Percentiles rank a stretch among this genome's conserved stretches.
These are phyloP conservation scores for Trametes sp. DNA, from an alignment of 1,284 basidiomycete genomes.

Conservation along the genomic window DNA sequence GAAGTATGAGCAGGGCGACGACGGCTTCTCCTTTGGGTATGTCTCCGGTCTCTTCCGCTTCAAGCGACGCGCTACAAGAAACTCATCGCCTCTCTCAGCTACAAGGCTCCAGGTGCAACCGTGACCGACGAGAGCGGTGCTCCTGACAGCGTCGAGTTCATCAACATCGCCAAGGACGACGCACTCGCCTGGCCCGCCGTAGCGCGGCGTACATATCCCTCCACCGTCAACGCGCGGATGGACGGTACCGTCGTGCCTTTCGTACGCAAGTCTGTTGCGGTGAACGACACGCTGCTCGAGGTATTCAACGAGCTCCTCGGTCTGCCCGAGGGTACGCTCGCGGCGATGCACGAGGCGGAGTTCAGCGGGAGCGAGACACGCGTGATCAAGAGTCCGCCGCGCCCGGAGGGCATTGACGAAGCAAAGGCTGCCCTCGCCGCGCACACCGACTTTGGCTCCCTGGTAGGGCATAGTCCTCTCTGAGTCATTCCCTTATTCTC, in stretches of 20 bases:
- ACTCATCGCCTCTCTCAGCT: too few relatives aligned
- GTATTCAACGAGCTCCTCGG: slow-evolving; percentile 43
- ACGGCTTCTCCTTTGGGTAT: slow-evolving; percentile 43
- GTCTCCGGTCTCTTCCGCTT: background rate
- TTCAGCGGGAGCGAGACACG: slow-evolving; percentile 45
- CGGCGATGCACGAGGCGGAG: slow-evolving; percentile 36
- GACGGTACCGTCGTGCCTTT: slow-evolving; percentile 43
- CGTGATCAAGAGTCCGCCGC: slow-evolving; percentile 41
- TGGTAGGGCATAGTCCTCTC: slow-evolving; percentile 28
- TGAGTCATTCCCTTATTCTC: too few relatives aligned
- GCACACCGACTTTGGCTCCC: slow-evolving; percentile 46
- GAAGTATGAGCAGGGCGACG: slow-evolving; percentile 45
- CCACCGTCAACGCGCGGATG: slow-evolving; percentile 45
- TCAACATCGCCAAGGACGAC: slow-evolving; percentile 44
- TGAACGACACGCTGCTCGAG: slow-evolving; percentile 42
- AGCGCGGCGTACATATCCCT: slow-evolving; percentile 42
- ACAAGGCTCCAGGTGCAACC: slow-evolving; percentile 45
- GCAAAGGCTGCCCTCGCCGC: slow-evolving; percentile 35
- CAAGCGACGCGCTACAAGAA: background rate
- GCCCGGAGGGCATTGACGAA: slow-evolving; percentile 9
- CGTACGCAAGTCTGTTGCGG: slow-evolving; percentile 39
- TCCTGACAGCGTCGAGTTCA: slow-evolving; percentile 42
- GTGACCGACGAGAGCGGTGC: slow-evolving; percentile 41
- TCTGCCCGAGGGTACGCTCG: slow-evolving; percentile 41
- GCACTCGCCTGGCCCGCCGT: slow-evolving; percentile 41